Percentiles rank a stretch among this genome's conserved stretches.
These are phyloP conservation scores for Quercus dentata DNA, from an alignment of 306 rosid genomes.

Conservation along the genomic window DNA sequence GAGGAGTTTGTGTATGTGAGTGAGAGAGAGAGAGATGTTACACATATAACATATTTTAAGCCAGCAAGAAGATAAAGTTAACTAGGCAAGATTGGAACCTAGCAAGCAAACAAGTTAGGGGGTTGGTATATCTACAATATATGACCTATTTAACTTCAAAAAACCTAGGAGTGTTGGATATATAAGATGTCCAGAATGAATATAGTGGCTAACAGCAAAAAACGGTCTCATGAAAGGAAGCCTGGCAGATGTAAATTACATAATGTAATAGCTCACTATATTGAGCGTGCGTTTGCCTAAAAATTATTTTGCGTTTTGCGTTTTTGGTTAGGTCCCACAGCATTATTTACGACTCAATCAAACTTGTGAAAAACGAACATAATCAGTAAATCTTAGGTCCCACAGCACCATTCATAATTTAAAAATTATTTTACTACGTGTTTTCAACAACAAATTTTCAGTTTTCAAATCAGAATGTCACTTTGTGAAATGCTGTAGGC, in stretches of 20 bases:
- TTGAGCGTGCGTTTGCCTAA: neutral
- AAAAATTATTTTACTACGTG: too few species aligned
- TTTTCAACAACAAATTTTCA: too few species aligned
- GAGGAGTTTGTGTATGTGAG: neutral
- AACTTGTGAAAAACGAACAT: too few species aligned
- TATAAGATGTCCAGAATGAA: neutral
- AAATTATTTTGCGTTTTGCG: too few species aligned
- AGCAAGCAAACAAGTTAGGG: neutral
- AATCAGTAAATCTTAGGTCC: too few species aligned
- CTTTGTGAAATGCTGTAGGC: neutral
- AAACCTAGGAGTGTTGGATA: slow-evolving; percentile 20
- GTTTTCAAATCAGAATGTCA: neutral
- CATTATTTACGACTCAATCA: accelerated
- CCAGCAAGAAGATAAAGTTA: slow-evolving; percentile 2
- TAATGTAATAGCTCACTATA: neutral
- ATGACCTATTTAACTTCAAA: neutral
- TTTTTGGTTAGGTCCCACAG: too few species aligned
- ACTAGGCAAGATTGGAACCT: neutral
- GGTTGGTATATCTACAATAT: neutral
- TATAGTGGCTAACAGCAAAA: neutral
- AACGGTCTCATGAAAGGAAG: neutral
- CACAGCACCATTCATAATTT: too few species aligned
- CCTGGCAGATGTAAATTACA: neutral
- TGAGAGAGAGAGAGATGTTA: neutral
- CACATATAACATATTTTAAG: neutral